phyloP scores from a whole-genome alignment of 768 basidiomycete genomes.

The Floccularia luteovirens region DNA sequence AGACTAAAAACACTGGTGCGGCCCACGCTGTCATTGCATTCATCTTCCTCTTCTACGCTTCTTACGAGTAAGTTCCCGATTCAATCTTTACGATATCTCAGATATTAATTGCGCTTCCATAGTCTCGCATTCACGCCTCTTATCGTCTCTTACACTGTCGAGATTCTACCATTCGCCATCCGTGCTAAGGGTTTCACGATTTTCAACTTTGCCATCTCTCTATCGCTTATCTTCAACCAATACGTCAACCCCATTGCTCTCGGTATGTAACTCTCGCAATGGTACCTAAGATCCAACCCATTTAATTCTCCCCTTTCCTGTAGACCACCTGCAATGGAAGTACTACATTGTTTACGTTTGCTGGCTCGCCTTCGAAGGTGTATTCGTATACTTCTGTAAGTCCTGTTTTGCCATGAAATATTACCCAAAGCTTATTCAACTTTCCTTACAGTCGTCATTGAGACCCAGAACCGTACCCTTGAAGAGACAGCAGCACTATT shows the following conservation, averaged over 20 bases:
- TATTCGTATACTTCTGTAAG: slow-evolving; percentile 64
- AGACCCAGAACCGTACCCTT: slow-evolving; percentile 67
- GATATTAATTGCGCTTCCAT: neutral
- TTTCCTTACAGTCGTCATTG: no score
- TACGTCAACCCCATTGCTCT: slow-evolving; percentile 82
- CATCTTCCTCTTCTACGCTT: slow-evolving; percentile 77
- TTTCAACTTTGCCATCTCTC: slow-evolving; percentile 72
- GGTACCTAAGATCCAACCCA: no score
- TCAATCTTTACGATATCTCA: slow-evolving; percentile 1
- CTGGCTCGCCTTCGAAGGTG: slow-evolving; percentile 61
- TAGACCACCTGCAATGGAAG: slow-evolving; percentile 13
- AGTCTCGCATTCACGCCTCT: slow-evolving; percentile 80
- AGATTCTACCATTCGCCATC: slow-evolving; percentile 77
- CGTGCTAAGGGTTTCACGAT: slow-evolving; percentile 84
- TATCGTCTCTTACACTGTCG: slow-evolving; percentile 81
- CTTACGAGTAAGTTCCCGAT: slow-evolving; percentile 56
- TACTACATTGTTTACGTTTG: slow-evolving; percentile 60
- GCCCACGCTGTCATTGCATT: slow-evolving; percentile 74
- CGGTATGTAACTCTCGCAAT: slow-evolving; percentile 15
- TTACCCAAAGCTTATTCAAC: no score
- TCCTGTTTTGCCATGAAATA: no score
- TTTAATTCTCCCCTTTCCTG: slow-evolving; percentile 1
- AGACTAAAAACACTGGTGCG: slow-evolving; percentile 30
- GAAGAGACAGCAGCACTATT: slow-evolving; percentile 81
- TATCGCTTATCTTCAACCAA: slow-evolving; percentile 84